Evolutionary conservation across 202 grass and related monocot species (phyloP).

Genomic region (Setaria italica): DNA sequence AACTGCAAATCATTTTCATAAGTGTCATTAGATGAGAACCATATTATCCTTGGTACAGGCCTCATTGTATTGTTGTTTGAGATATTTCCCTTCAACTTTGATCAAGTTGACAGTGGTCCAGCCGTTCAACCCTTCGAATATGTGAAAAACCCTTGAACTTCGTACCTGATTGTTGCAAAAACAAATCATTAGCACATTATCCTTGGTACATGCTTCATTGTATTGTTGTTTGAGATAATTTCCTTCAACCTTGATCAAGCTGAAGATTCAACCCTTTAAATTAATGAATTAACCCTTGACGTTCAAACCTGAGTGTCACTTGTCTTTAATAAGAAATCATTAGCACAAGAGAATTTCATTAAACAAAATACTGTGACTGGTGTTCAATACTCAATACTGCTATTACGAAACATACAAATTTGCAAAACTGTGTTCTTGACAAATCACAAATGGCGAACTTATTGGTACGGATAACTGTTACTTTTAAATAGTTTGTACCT

Average conservation of each 20-base stretch:
- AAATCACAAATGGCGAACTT: background rate
- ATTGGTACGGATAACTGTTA: background rate
- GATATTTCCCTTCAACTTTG: background rate
- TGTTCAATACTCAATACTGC: background rate
- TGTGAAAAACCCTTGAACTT: background rate
- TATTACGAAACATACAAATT: background rate
- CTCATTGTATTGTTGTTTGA: background rate
- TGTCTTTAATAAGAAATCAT: slow-evolving; percentile 1
- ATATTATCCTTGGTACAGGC: background rate
- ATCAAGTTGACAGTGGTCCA: background rate
- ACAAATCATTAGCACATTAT: background rate
- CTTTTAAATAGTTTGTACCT: background rate
- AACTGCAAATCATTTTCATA: background rate
- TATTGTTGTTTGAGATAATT: background rate
- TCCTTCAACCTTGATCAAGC: background rate
- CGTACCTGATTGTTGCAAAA: background rate
- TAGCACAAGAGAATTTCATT: background rate
- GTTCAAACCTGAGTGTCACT: background rate
- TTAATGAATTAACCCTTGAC: background rate
- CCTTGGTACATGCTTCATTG: background rate
- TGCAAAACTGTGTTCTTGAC: background rate
- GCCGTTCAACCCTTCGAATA: background rate
- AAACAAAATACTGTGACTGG: background rate
- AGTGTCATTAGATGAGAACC: background rate
- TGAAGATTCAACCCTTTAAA: background rate